Percentiles rank a stretch among this genome's conserved stretches.
These are phyloP conservation scores for Globisporangium uncinulatum DNA, from an alignment of 352 stramenopile species.

Conservation along the genomic window DNA sequence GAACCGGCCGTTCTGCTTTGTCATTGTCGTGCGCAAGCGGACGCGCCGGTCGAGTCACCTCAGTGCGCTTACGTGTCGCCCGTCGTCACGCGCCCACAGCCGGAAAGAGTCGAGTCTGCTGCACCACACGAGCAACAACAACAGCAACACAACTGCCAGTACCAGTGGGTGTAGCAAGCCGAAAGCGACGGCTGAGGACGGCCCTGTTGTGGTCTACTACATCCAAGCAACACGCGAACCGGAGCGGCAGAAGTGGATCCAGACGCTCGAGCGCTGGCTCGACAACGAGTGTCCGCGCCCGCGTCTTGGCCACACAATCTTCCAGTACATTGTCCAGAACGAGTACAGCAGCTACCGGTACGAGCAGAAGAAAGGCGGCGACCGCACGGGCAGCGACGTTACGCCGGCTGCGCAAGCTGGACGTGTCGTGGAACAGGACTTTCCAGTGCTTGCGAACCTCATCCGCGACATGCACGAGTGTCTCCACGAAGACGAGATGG, in stretches of 20 bases:
- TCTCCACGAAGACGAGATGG: slow-evolving; percentile 68
- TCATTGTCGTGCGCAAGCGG: slow-evolving; percentile 54
- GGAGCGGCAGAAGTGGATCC: slow-evolving; percentile 70
- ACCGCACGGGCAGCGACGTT: slow-evolving; percentile 9
- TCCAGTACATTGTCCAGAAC: slow-evolving; percentile 74
- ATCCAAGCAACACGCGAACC: slow-evolving; percentile 54
- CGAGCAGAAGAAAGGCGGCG: slow-evolving; percentile 45
- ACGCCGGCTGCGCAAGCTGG: slow-evolving; percentile 51
- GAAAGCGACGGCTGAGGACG: slow-evolving; percentile 20
- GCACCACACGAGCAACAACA: slow-evolving; percentile 9
- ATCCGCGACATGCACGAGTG: slow-evolving; percentile 76
- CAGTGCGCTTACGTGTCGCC: slow-evolving; percentile 34
- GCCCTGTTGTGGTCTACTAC: slow-evolving; percentile 57
- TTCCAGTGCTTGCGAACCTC: slow-evolving; percentile 65
- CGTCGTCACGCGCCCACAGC: slow-evolving; percentile 16
- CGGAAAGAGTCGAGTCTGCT: slow-evolving; percentile 57
- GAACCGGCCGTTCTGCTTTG: slow-evolving; percentile 59
- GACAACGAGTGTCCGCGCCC: slow-evolving; percentile 41
- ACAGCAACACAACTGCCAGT: background rate
- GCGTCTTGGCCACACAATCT: slow-evolving; percentile 48
- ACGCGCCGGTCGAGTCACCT: slow-evolving; percentile 25
- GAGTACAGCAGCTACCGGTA: slow-evolving; percentile 62
- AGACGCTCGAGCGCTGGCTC: slow-evolving; percentile 66
- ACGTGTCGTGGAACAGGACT: slow-evolving; percentile 59
- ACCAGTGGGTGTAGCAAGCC: too few species aligned